Base-by-base conservation (phyloP, 2,329 filamentous ascomycete genomes). In the Colletotrichum caudatum region DNA sequence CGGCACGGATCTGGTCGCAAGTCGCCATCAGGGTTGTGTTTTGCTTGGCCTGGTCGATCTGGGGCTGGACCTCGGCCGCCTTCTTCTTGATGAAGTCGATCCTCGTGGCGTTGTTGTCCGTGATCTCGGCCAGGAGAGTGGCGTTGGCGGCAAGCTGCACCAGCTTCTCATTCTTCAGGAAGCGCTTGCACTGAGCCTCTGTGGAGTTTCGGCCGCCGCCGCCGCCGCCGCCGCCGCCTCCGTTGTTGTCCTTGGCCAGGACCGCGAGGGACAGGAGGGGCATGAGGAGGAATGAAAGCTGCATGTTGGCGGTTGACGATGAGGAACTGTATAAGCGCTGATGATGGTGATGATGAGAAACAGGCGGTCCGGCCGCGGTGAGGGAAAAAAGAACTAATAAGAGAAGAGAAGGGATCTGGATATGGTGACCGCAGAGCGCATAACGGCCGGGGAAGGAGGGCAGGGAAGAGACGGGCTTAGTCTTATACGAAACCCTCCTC, bases 1-100 rank as follows among this genome's bases (percentile, higher is more conserved):
- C 76, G 57, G 81, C 79, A 48, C 74, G 70, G 71, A 82, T 76
- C 72, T 78, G 75, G 33, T 76, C 73, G 69, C 82, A 84, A 16
- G 74, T 70, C 29, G 76, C 60, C 72, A 80, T 76, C 33, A 84
- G 76, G 8, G 82, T 83, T 12, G 78, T 61, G 76, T 84, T 84
- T 37, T 71, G 62, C 69, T 71, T 71, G 71, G 75, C 69, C 65
- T 78, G 64, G 65, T 83, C 74, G 7, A 76, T 74, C 29, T 75
- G 71, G 62, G 83, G 78, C 71, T 75, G 75, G 33, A 77, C 74
- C 5, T 76, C 67, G 23, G 79, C 74, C 2, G 80, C 80, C 75
- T 82, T 81, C 67, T 79, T 77, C 76, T 83, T 78, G 75, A 83
- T 77, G 35, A 76, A 76, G 14, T 77, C 78, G 6, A 79, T 77